Conservation (phyloP, 2,329 filamentous ascomycete genomes). For the Mollisia scopiformis region DNA sequence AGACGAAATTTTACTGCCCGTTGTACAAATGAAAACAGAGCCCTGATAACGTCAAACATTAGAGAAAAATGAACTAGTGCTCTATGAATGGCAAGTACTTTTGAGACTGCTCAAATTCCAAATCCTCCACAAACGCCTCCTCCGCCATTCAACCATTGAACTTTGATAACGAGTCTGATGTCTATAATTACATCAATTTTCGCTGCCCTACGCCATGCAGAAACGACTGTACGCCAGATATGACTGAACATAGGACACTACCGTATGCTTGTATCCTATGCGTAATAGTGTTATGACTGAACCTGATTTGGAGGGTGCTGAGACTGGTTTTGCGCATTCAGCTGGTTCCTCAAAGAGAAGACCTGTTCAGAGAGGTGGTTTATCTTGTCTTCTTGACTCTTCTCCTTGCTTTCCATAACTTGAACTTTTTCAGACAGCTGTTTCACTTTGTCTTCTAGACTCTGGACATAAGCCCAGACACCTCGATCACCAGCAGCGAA, state of each 20-base stretch:
- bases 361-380: conserved; percentile 35
- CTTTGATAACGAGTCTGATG: conserved; percentile 24
- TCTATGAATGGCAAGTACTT: conserved; percentile 12
- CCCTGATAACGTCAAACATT: background rate
- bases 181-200: conserved; percentile 31
- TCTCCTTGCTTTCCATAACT: conserved; percentile 40
- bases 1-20: conserved; percentile 5
- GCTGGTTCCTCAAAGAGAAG: conserved; percentile 30
- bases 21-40: conserved; percentile 13
- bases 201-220: conserved; percentile 29
- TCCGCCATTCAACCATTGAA: conserved; percentile 12
- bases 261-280: conserved; percentile 31
- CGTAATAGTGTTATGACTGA: conserved; percentile 28
- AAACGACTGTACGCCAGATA: conserved; percentile 28
- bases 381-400: conserved; percentile 33
- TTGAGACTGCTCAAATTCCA: conserved; percentile 5
- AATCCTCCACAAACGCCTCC: conserved; percentile 16
- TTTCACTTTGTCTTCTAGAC: conserved; percentile 64
- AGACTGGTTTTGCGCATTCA: conserved; percentile 26
- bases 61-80: conserved; percentile 9
- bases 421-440: conserved; percentile 48
- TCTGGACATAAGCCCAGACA: conserved; percentile 74
- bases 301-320: conserved; percentile 18
- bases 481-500: conserved; percentile 64
- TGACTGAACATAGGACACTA: conserved; percentile 27